Evolutionary conservation across 78 protist species (phyloP).

Genomic region (Dictyostelium intermedium): DNA sequence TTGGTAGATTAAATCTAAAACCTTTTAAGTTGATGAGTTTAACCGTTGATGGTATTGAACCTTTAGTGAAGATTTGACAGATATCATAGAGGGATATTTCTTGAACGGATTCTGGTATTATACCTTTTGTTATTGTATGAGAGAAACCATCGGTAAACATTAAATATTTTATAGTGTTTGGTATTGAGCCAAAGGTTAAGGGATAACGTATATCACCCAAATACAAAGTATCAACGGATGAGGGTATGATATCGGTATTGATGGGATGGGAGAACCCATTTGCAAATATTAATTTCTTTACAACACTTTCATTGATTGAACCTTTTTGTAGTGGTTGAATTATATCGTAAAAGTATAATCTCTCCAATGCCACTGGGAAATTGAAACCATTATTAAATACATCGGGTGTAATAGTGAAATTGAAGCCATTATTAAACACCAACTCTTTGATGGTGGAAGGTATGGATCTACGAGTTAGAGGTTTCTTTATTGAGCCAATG

Average conservation of each 20-base stretch:
- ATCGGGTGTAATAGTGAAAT: neutral
- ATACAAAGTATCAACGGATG: neutral
- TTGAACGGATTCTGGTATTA: neutral
- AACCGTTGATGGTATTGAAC: neutral
- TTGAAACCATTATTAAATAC: neutral
- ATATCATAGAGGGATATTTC: neutral
- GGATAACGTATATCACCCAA: neutral
- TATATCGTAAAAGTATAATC: neutral
- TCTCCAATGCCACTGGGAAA: neutral
- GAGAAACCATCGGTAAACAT: neutral
- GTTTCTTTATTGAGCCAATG: neutral
- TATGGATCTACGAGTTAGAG: neutral
- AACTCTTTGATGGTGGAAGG: neutral
- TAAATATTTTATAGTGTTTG: neutral
- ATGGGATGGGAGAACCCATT: neutral
- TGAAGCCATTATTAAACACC: neutral
- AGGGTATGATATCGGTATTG: neutral
- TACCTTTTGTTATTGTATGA: neutral
- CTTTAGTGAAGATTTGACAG: neutral
- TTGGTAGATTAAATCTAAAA: slow-evolving; percentile 1
- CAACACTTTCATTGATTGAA: neutral
- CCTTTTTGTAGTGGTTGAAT: neutral
- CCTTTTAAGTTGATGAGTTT: neutral
- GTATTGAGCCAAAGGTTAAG: neutral
- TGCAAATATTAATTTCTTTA: neutral